Conservation (phyloP, 2,329 filamentous ascomycete species). For the Thelonectria rubi region DNA sequence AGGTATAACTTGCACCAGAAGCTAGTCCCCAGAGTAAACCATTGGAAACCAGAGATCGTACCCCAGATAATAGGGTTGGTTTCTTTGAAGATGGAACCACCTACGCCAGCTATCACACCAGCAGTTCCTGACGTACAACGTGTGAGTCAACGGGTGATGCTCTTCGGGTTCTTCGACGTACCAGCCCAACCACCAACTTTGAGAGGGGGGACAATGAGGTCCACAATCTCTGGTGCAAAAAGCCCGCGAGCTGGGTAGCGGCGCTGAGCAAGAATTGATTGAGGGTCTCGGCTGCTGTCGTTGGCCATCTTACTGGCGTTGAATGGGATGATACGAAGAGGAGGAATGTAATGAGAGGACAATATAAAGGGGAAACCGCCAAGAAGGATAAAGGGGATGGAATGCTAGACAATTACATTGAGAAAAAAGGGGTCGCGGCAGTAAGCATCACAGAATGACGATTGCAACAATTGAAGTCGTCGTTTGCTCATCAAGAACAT, state of each 20-base stretch:
- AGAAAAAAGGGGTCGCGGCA: conserved; percentile 11
- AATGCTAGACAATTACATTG: conserved; percentile 30
- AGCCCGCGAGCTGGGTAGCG: conserved; percentile 47
- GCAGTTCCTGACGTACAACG: conserved; percentile 56
- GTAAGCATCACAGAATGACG: conserved; percentile 17
- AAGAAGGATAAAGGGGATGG: background rate
- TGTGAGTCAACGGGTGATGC: conserved; percentile 1
- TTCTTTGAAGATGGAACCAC: conserved; percentile 76
- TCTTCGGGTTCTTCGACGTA: conserved; percentile 42
- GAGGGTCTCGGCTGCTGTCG: conserved; percentile 30
- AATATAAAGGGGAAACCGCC: background rate
- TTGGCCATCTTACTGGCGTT: conserved; percentile 29
- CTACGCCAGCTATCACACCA: conserved; percentile 72
- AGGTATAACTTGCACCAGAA: conserved; percentile 71
- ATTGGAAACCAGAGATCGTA: conserved; percentile 77
- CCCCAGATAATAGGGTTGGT: conserved; percentile 76
- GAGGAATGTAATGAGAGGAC: background rate
- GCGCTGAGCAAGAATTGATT: conserved; percentile 33
- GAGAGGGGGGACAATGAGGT: conserved; percentile 61
- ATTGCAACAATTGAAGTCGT: background rate
- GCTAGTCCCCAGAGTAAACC: conserved; percentile 78
- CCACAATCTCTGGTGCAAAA: conserved; percentile 54
- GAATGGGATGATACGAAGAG: background rate
- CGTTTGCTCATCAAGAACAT: conserved; percentile 8
- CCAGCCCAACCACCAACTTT: conserved; percentile 69